Evolutionary conservation across 495 filamentous ascomycete species (phyloP).

Genomic region (Aspergillus funiculosus): DNA sequence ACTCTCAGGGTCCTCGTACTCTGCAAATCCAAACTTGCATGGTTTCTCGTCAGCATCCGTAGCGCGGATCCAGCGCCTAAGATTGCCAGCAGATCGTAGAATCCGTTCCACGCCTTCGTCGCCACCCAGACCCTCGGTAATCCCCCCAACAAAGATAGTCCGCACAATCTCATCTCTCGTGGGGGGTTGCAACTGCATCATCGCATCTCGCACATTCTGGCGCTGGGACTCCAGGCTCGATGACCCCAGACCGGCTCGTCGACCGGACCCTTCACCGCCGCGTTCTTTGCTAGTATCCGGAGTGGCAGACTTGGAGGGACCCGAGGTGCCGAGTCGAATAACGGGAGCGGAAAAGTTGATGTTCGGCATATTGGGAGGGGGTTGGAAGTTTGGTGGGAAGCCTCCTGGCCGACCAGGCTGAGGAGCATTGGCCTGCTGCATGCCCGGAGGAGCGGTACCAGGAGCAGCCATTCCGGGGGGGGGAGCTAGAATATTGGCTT

Average conservation of each 20-base stretch:
- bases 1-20: conserved; percentile 90
- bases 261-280: conserved; percentile 43
- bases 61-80: conserved; percentile 80
- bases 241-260: conserved; percentile 62
- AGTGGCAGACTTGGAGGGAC: conserved; percentile 59
- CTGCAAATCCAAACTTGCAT: conserved; percentile 90
- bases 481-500: conserved; percentile 27
- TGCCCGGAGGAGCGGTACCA: conserved; percentile 71
- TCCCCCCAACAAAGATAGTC: conserved; percentile 84
- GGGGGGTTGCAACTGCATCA: conserved; percentile 75
- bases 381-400: conserved; percentile 80
- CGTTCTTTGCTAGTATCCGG: conserved; percentile 46
- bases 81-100: conserved; percentile 66
- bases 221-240: conserved; percentile 62
- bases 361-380: conserved; percentile 87
- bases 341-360: conserved; percentile 98
- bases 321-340: conserved; percentile 77
- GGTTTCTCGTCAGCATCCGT: conserved; percentile 78
- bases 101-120: conserved; percentile 83
- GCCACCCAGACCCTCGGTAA: conserved; percentile 68
- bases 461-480: conserved; percentile 70
- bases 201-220: conserved; percentile 63
- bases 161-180: conserved; percentile 84
- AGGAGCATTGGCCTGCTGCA: conserved; percentile 63
- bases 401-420: conserved; percentile 69